phyloP scores from a whole-genome alignment of 73 alveolate genomes.

The Tetrahymena thermophila region DNA sequence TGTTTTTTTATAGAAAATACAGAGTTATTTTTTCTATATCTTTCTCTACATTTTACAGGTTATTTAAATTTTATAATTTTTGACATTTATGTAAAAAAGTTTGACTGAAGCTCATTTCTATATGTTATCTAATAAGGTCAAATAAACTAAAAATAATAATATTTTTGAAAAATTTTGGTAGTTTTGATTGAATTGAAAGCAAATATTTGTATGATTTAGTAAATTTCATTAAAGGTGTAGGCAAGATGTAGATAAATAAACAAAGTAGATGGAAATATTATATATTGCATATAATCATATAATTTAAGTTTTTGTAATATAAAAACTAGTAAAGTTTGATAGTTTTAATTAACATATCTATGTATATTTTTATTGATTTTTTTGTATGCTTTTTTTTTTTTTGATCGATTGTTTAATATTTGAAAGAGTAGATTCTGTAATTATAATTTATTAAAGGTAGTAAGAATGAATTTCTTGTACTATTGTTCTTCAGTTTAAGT shows the following conservation, averaged over 20 bases:
- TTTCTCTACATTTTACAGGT: too few species aligned
- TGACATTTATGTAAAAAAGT: background rate
- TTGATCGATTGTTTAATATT: too few species aligned
- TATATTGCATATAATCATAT: background rate
- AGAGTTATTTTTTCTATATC: too few species aligned
- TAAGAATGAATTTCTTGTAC: background rate
- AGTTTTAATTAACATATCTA: background rate
- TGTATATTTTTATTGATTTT: too few species aligned
- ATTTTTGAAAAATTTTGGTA: background rate
- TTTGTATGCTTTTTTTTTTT: too few species aligned
- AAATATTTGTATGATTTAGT: background rate
- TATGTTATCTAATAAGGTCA: too few species aligned
- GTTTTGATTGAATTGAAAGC: too few species aligned
- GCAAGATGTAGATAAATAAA: background rate
- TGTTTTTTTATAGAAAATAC: too few species aligned
- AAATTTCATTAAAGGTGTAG: background rate
- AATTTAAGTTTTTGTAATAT: background rate
- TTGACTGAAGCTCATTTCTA: too few species aligned
- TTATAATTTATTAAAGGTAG: background rate
- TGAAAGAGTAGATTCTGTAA: background rate
- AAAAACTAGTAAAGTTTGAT: background rate
- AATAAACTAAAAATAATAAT: too few species aligned
- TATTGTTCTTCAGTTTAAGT: too few species aligned
- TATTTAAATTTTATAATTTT: too few species aligned
- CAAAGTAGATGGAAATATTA: background rate